These are phyloP conservation scores for Hemileccinum impolitum DNA, from an alignment of 768 basidiomycete species.

Conservation along the genomic window DNA sequence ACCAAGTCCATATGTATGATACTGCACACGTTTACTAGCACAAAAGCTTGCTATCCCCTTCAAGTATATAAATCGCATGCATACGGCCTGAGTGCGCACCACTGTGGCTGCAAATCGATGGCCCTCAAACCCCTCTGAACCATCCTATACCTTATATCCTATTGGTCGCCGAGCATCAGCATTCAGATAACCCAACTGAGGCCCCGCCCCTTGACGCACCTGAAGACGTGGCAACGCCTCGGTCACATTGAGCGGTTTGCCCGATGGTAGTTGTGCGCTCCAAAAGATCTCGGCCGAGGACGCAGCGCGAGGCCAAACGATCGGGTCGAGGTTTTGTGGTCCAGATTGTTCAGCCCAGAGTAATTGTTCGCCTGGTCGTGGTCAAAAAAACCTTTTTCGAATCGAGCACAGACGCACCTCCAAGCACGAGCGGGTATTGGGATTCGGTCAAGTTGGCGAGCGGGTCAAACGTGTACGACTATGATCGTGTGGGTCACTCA, in stretches of 20 bases:
- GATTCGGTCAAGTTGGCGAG: conserved; percentile 37
- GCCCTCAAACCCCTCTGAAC: conserved; percentile 47
- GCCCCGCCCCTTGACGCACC: conserved; percentile 7
- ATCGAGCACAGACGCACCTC: conserved; percentile 18
- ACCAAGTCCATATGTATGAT: too few species aligned
- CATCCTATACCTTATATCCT: conserved; percentile 47
- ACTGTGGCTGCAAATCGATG: conserved; percentile 52
- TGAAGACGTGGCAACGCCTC: conserved; percentile 51
- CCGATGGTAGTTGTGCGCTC: conserved; percentile 40
- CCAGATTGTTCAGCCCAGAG: conserved; percentile 48
- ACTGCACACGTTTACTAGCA: too few species aligned
- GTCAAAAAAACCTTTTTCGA: neutral
- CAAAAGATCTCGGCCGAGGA: conserved; percentile 53
- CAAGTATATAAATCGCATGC: conserved; percentile 37
- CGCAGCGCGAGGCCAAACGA: conserved; percentile 47
- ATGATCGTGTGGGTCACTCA: neutral
- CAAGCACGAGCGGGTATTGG: conserved; percentile 38
- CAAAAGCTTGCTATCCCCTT: neutral
- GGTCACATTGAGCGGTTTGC: conserved; percentile 29
- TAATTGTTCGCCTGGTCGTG: conserved; percentile 32
- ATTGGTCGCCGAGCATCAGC: neutral
- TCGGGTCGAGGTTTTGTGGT: conserved; percentile 40
- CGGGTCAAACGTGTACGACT: conserved; percentile 44
- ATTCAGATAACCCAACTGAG: neutral
- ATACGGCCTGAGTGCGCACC: conserved; percentile 51